Base-by-base conservation (phyloP, 2,329 filamentous ascomycete genomes). In the Penicillium freii region DNA sequence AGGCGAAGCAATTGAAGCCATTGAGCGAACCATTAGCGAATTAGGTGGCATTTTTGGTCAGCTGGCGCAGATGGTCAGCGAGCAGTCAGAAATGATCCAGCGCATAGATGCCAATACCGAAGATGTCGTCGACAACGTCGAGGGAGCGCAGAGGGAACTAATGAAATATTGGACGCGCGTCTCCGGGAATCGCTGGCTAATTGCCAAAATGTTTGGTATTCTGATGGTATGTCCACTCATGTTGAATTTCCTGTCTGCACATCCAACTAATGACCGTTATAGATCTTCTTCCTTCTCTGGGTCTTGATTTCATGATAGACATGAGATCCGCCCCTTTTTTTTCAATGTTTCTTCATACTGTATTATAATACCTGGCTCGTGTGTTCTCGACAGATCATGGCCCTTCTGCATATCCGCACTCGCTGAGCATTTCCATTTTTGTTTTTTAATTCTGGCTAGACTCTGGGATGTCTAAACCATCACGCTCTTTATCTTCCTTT, bases 21-120 rank as follows among this genome's bases (percentile, higher is more conserved):
- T 99, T 59, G 94, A 99, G 75, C 87, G 90, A 66, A 99, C 94
- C 1, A 99, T 99, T 66, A 87, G 85, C 62, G 94, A 99, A 73
- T 81, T 99, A 1, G 94, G 94, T 29, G 82, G 88, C 15, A 97
- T 97, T 61, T 97, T 97, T 73, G 91, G 92, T 9, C 93, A 99
- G 75, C 80, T 99, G 49, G 93, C 94, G 36, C 87, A 91, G 65
- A 97, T 99, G 94, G 94, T 99, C 31, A 91, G 89, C 54, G 93
- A 99, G 74, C 94, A 99, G 77, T 91, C 90, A 60, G 94, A 97
- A 76, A 96, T 96, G 89, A 96, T 99, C 64, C 91, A 97, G 76
- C 84, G 93, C 49, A 97, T 97, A 70, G 93, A 97, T 69, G 93
- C 93, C 63, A 97, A 97, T 75, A 97, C 93, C 1, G 94, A 99